Evolutionary conservation across 768 basidiomycete genomes (phyloP), one percentile per base, ranked within the genome.

Genomic region (Leccinum arenicola): DNA sequence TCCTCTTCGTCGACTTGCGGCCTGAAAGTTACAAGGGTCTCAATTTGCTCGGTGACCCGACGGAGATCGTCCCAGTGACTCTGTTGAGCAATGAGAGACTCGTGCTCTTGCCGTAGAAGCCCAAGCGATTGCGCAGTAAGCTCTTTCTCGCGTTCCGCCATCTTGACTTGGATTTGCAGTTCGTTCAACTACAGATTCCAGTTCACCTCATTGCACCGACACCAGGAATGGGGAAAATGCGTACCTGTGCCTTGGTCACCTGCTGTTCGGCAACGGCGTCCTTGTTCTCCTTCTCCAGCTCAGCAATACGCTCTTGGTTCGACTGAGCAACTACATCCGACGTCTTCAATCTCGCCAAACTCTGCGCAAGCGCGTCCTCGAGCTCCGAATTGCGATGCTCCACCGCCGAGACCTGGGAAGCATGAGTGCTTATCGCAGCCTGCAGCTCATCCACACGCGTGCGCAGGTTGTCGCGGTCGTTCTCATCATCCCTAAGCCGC

Each of bases 61-160:
- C 79, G 86, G 21, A 93, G 78, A 48, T 86, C 83, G n/a, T 90
- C 88, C 91, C 89, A 92, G 55, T 89, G 84, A n/a, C 71, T 77
- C 66, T 89, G 86, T 63, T 93, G 88, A 25, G 81, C 75, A 1
- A 77, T 50, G 17, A 89, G 74, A 25, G 79, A 75, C 47, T 89
- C 84, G 57, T 85, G 78, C 56, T 89, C 85, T 67, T 77, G 80
- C 66, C 83, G 85, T 36, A 91, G 78, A 17, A 73, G 63, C 43
- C 74, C 71, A 17, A 88, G 74, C 23, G 82, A 77, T 54, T 84
- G 80, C 4, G 75, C 64, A 0, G 83, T 76, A 14, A 80, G 70
- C 9, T 89, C 87, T 67, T 83, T 86, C 65, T 93, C 91, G 23
- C 82, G 82, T n/a, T 72, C 73, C 6, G 79, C 76, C 70, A 85